Evolutionary conservation across 2,329 filamentous ascomycete genomes (phyloP).

Genomic region (Fusarium sororula): DNA sequence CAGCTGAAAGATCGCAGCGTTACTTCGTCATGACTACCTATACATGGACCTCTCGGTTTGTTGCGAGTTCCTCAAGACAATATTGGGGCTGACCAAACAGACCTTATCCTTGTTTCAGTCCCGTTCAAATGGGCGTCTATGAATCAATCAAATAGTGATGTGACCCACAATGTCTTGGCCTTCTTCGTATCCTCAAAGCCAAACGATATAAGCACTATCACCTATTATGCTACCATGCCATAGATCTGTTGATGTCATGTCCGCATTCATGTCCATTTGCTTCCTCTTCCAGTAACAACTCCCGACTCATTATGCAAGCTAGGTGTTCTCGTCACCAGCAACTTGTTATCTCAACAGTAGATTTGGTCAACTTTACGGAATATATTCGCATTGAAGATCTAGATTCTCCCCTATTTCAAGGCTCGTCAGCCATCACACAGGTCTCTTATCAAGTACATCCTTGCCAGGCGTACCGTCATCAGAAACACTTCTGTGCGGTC

Average conservation of each 20-base stretch:
- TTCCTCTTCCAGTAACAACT: not conserved
- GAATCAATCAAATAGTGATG: conserved; percentile 9
- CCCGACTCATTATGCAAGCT: not conserved
- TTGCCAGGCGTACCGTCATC: not conserved
- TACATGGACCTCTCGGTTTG: conserved; percentile 18
- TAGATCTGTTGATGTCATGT: conserved; percentile 3
- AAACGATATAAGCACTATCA: conserved; percentile 14
- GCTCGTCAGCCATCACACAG: conserved; percentile 12
- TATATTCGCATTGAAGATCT: conserved; percentile 42
- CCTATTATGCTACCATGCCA: not conserved
- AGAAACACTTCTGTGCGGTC: not conserved
- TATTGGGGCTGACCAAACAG: conserved; percentile 4
- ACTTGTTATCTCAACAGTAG: not conserved
- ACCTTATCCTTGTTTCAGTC: conserved; percentile 15
- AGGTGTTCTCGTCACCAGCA: not conserved
- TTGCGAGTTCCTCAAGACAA: conserved; percentile 20
- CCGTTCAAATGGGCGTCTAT: not conserved
- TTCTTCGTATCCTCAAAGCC: conserved; percentile 9
- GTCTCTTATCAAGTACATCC: not conserved
- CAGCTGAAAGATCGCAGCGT: conserved; percentile 25
- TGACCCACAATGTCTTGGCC: conserved; percentile 12
- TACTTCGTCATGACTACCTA: not conserved
- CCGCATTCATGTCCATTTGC: not conserved
- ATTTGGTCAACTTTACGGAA: conserved; percentile 10
- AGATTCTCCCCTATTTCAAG: conserved; percentile 36